These are phyloP conservation scores for Alternaria infectoria DNA, from an alignment of 2,329 filamentous ascomycete species.

Conservation along the genomic window DNA sequence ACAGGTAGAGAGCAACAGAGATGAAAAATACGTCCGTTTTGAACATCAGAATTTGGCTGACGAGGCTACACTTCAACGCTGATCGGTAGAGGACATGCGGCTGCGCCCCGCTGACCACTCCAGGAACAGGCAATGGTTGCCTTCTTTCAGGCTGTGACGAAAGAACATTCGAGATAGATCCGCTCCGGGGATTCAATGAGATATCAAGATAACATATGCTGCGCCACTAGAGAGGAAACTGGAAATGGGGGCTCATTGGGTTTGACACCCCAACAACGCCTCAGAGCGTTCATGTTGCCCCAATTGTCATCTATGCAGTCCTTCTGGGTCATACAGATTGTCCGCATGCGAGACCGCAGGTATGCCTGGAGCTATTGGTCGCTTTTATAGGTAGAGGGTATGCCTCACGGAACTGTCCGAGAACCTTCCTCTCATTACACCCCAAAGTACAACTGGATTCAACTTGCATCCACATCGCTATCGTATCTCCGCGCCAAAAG, in stretches of 20 bases:
- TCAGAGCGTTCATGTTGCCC: background rate
- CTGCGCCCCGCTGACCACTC: background rate
- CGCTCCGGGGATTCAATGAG: constrained; percentile 19
- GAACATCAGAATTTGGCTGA: background rate
- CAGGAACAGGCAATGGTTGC: constrained; percentile 37
- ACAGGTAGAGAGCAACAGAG: background rate
- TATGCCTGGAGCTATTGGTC: background rate
- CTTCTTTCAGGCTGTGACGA: constrained; percentile 42
- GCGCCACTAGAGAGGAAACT: constrained; percentile 17
- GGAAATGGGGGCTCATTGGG: constrained; percentile 20
- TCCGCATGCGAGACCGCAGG: too few relatives aligned
- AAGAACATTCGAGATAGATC: constrained; percentile 18
- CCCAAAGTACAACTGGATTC: background rate
- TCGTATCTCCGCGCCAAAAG: background rate
- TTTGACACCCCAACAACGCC: constrained; percentile 24
- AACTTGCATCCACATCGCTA: background rate
- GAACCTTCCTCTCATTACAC: too few relatives aligned
- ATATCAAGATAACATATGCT: constrained; percentile 20
- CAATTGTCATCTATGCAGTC: background rate
- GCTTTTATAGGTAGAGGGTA: background rate
- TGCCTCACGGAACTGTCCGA: too few relatives aligned
- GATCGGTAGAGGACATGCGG: background rate
- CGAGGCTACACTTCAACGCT: background rate
- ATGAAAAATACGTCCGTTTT: background rate
- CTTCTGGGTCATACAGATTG: background rate